Conservation (phyloP, 2,329 filamentous ascomycete species). For the Parascedosporium putredinis region DNA sequence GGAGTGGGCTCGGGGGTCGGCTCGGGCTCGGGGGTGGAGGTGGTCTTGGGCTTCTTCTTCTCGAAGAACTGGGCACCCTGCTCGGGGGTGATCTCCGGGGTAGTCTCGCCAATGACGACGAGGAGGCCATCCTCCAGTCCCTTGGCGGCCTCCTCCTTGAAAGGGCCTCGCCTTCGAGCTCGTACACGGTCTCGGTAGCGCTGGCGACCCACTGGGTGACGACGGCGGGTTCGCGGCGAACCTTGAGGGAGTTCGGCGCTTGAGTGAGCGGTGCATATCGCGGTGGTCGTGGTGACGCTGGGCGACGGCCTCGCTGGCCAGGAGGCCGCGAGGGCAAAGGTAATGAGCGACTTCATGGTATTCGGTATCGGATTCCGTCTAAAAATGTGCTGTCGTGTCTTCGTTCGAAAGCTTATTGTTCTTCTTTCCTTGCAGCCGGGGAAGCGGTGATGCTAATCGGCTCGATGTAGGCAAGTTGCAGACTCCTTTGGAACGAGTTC, state of each 20-base stretch:
- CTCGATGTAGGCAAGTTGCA: too few relatives aligned
- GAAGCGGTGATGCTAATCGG: too few relatives aligned
- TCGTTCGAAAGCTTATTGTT: not conserved
- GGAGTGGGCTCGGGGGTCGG: conserved; percentile 14
- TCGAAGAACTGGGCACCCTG: conserved; percentile 41
- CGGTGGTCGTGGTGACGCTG: conserved; percentile 51
- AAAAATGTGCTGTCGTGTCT: not conserved
- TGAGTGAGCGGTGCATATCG: conserved; percentile 42
- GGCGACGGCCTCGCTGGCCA: conserved; percentile 43
- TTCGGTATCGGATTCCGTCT: not conserved
- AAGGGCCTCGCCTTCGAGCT: conserved; percentile 55
- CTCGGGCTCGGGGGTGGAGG: conserved; percentile 19
- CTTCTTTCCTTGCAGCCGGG: too few relatives aligned
- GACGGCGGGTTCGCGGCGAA: conserved; percentile 34
- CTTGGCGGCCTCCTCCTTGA: conserved; percentile 52
- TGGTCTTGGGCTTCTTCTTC: conserved; percentile 27
- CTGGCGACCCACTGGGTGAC: conserved; percentile 46
- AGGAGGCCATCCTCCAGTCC: conserved; percentile 65
- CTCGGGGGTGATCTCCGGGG: conserved; percentile 34
- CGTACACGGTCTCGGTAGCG: conserved; percentile 59
- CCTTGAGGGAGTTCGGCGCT: conserved; percentile 36
- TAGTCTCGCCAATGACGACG: conserved; percentile 50
- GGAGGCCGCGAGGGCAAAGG: conserved; percentile 41
- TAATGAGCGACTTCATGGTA: conserved; percentile 39
- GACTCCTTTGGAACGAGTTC: too few relatives aligned